Evolutionary conservation across 345 rosid genomes (phyloP).

Genomic region (Brassica carinata): DNA sequence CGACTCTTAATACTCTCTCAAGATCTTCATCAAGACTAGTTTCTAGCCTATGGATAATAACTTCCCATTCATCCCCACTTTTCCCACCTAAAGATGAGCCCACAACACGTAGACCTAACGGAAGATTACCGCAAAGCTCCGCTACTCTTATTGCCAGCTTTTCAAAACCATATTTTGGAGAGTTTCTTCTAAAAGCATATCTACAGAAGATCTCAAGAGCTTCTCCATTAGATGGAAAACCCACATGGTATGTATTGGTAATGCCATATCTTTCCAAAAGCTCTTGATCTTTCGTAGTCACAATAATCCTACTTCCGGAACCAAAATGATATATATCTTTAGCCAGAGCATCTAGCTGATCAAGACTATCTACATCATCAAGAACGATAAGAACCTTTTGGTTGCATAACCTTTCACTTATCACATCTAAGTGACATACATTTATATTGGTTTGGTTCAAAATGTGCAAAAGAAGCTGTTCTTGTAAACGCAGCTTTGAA

Average conservation of each 20-base stretch:
- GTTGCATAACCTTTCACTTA: not conserved
- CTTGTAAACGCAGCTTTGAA: not conserved
- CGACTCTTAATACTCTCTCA: not conserved
- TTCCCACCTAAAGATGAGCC: not conserved
- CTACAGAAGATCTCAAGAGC: conserved; percentile 7
- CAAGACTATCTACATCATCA: conserved; percentile 8
- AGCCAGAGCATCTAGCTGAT: not conserved
- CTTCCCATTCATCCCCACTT: not conserved
- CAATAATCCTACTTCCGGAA: not conserved
- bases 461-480: not conserved
- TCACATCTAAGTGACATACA: not conserved
- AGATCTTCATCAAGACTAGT: not conserved
- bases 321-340: not conserved
- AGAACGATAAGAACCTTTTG: conserved; percentile 14
- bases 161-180: not conserved
- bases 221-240: not conserved
- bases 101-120: not conserved
- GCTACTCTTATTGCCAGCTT: not conserved
- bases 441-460: not conserved
- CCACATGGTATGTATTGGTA: conserved; percentile 1
- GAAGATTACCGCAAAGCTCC: not conserved
- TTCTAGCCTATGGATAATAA: not conserved
- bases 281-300: not conserved
- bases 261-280: not conserved
- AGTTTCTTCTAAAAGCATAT: not conserved